Conservation (phyloP, 305 asterid genomes). For the Fraxinus dipetala region DNA sequence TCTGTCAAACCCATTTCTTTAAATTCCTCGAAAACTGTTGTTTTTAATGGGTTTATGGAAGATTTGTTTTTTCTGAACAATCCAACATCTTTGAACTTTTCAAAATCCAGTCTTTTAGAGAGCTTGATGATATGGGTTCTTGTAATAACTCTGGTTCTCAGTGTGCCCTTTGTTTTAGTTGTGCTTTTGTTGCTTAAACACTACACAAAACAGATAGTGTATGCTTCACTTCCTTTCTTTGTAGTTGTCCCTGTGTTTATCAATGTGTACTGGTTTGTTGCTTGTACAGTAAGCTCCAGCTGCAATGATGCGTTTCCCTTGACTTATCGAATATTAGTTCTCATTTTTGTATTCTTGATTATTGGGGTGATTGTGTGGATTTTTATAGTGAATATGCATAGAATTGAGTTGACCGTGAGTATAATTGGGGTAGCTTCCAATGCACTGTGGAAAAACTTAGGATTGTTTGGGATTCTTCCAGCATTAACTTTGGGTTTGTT, state of each 20-base stretch:
- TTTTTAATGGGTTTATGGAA: slow-evolving; percentile 8
- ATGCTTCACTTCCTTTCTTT: slow-evolving; percentile 71
- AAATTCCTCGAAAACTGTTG: neutral
- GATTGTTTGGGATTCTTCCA: slow-evolving; percentile 76
- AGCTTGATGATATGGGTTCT: slow-evolving; percentile 85
- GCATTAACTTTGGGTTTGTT: slow-evolving; percentile 55
- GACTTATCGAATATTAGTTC: slow-evolving; percentile 59
- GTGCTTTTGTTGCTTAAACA: slow-evolving; percentile 71
- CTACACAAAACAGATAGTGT: slow-evolving; percentile 84
- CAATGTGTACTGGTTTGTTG: slow-evolving; percentile 85
- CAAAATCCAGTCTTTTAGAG: slow-evolving; percentile 39
- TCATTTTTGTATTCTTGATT: slow-evolving; percentile 63
- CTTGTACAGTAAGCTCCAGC: slow-evolving; percentile 64
- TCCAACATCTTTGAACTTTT: slow-evolving; percentile 27
- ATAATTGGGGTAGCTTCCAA: slow-evolving; percentile 71
- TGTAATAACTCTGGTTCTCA: slow-evolving; percentile 59
- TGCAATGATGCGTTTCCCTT: slow-evolving; percentile 76
- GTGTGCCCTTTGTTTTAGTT: slow-evolving; percentile 52
- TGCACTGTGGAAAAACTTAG: slow-evolving; percentile 65
- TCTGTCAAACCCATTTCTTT: neutral
- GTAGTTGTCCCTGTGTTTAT: slow-evolving; percentile 67
- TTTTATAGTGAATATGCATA: slow-evolving; percentile 71
- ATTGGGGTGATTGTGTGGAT: slow-evolving; percentile 86
- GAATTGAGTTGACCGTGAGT: slow-evolving; percentile 81
- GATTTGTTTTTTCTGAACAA: slow-evolving; percentile 11